Evolutionary conservation across 164 flowering plant species (phyloP).

Genomic region (Magnolia kwangsiensis): DNA sequence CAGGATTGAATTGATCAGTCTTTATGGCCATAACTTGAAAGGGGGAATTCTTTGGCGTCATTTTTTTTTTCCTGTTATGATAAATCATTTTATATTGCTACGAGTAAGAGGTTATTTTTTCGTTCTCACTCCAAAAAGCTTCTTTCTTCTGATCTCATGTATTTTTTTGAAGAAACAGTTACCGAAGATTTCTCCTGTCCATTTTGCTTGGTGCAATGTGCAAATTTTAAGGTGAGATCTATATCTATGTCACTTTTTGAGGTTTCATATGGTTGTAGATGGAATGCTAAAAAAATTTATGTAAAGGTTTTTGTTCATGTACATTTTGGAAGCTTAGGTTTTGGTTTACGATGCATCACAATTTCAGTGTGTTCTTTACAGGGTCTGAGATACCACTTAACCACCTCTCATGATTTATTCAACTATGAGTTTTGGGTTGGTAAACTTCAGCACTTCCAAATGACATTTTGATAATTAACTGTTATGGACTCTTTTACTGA

Average conservation of each 20-base stretch:
- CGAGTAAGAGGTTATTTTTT: background rate
- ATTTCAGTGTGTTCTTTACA: conserved; percentile 21
- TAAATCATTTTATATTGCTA: too few relatives aligned
- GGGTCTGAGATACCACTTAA: conserved; percentile 83
- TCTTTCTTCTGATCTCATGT: background rate
- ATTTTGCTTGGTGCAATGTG: conserved; percentile 84
- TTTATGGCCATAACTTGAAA: background rate
- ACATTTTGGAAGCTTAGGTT: background rate
- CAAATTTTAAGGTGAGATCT: conserved; percentile 71
- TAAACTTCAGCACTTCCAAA: conserved; percentile 27
- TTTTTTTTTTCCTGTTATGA: background rate
- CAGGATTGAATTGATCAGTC: background rate
- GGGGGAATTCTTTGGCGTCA: background rate
- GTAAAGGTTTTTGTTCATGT: background rate
- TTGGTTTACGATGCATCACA: background rate
- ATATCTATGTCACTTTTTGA: background rate
- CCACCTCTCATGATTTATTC: conserved; percentile 82
- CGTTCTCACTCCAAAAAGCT: background rate
- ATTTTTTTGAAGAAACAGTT: conserved; percentile 40
- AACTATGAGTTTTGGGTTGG: conserved; percentile 96
- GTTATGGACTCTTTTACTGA: conserved; percentile 1
- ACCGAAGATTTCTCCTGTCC: conserved; percentile 94
- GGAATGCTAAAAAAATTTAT: background rate
- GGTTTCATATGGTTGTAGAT: background rate
- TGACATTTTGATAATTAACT: conserved; percentile 13